Base-by-base conservation (phyloP, 441 rosid genomes). In the Pelargonium australe region DNA sequence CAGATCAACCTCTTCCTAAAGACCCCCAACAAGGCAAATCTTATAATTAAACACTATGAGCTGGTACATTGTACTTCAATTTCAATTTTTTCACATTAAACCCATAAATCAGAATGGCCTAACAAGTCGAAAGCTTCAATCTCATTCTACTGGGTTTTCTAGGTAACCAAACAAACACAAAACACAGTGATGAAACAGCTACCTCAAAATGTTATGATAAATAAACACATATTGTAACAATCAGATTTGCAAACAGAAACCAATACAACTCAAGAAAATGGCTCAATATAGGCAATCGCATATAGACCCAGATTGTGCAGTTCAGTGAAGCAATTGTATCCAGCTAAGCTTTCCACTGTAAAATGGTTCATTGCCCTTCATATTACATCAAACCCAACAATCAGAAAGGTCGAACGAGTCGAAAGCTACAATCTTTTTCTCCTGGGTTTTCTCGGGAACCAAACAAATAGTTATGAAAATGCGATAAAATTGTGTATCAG, bases 401-500 rank as follows among this genome's bases (percentile, higher is more conserved):
- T 57, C 62, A 57, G 62, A 57, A 58, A 1, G 5, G 12, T 10
- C 12, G 7, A 25, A 19, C 8, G 10, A 17, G 2, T 57, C 12
- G 11, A 57, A 57, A 57, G 62, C 20, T 17, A 5, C 62, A 17
- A 17, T 17, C 10, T 57, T 55, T 57, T 9, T 20, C 62, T 7
- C 11, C 62, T 57, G 62, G 62, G 62, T 57, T 57, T 57, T 57
- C 25, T 14, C 62, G 25, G 25, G 62, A 57, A 57, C 62, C 62
- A 57, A 57, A 57, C 62, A 40, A 0, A 40, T 7, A 7, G 43
- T 40, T 10, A 40, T 40, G 43, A 7, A 40, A 40, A 40, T 40
- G 43, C 43, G 10, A 6, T 6, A 40, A 40, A 40, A 40, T 40
- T 40, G 43, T 40, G 43, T 40, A 40, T 40, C 28, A 2, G 12